These are phyloP conservation scores for Cicer chorassanicum DNA, from an alignment of 306 rosid genomes.

Conservation along the genomic window DNA sequence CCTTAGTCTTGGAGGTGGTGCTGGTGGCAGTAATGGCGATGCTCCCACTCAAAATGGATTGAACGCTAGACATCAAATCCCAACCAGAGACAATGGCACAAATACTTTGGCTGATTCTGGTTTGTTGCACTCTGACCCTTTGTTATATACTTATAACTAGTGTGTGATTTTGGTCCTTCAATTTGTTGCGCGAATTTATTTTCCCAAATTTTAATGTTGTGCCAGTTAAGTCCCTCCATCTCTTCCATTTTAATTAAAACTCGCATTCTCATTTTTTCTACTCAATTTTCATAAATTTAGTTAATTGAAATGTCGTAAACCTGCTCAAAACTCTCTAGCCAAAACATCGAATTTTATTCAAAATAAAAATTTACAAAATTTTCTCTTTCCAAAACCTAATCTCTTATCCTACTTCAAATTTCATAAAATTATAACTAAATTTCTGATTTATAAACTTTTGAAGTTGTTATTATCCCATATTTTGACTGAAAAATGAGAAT, in stretches of 20 bases:
- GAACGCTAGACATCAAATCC: conserved; percentile 62
- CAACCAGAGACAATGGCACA: conserved; percentile 60
- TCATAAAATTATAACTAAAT: not conserved
- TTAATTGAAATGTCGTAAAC: not conserved
- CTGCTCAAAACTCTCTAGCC: not conserved
- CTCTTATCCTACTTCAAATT: not conserved
- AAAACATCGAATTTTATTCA: not conserved
- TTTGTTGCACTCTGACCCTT: conserved; percentile 51
- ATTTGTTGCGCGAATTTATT: not conserved
- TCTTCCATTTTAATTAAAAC: not conserved
- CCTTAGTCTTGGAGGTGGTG: conserved; percentile 86
- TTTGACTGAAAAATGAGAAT: not conserved
- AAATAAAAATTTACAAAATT: not conserved
- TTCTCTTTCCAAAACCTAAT: not conserved
- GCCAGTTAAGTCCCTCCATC: not conserved
- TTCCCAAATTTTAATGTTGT: not conserved
- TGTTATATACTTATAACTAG: not conserved
- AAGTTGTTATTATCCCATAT: not conserved
- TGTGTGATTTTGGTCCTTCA: conserved; percentile 14
- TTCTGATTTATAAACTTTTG: not conserved
- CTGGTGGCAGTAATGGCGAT: conserved; percentile 65
- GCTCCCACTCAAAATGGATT: conserved; percentile 67
- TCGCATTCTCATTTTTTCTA: not conserved
- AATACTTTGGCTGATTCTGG: conserved; percentile 77
- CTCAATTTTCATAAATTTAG: not conserved